Evolutionary conservation across 805 yeast species (phyloP), one percentile per base, ranked within the genome.

Genomic region (Candida dendrica): DNA sequence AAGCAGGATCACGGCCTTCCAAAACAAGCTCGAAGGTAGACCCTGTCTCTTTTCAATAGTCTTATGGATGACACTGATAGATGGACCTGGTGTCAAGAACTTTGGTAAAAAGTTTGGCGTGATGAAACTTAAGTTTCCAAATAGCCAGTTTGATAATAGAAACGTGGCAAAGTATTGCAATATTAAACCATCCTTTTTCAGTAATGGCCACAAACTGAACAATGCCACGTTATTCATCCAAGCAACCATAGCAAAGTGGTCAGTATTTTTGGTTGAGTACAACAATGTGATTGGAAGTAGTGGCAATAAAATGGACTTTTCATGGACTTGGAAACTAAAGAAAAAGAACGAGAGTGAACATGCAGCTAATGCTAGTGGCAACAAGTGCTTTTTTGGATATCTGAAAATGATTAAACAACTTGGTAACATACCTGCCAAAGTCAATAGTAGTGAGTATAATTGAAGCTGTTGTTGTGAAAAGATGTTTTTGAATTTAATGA

Each of bases 281-380:
- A 90, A 63, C 42, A 93, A 65, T 0, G 93, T 78, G 10, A 88
- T 76, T 5, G 98, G 98, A 52, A 93, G 58, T 49, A 93, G 69
- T 1, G 98, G 98, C 3, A 93, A 74, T 44, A 93, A 65, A 14
- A 93, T 90, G 0, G 93, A 77, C 64, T 93, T 93, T 63, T 93
- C 98, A 59, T 93, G 98, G 4, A 93, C 98, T 60, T 91, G 98
- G 68, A 88, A 93, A 27, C 95, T 83, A 59, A 93, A 93, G 41
- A 93, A 68, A 60, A 72, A 93, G 57, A 93, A 93, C 0, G 95
- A 82, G 80, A 93, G 74, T 0, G 98, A 79, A 44, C 91, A 79
- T 0, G 87, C 80, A 1, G 89, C 77, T 40, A 93, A 73, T 1
- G 90, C 87, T 78, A 89, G 87, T 0, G 83, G 68, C 13, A 81